These are phyloP conservation scores for Microbotryomycetes sp. DNA, from an alignment of 1,284 basidiomycete genomes.

Conservation along the genomic window DNA sequence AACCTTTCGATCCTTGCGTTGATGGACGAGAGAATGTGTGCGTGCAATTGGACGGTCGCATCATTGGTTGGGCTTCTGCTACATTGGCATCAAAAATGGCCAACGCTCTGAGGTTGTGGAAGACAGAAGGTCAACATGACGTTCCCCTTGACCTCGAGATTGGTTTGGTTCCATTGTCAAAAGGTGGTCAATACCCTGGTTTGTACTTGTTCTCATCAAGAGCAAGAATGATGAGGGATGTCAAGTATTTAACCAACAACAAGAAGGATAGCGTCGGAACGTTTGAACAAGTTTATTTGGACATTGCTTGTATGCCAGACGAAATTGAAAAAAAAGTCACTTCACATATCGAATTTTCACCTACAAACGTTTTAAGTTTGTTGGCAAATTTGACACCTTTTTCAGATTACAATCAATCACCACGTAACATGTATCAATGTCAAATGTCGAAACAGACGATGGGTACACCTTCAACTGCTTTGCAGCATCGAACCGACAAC, in stretches of 20 bases:
- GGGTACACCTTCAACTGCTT: slow-evolving; percentile 92
- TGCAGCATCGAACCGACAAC: slow-evolving; percentile 92
- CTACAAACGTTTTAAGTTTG: slow-evolving; percentile 88
- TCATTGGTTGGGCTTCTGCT: slow-evolving; percentile 91
- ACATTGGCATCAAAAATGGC: slow-evolving; percentile 72
- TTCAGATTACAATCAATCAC: slow-evolving; percentile 86
- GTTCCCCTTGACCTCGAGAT: slow-evolving; percentile 94
- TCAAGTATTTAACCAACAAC: slow-evolving; percentile 81
- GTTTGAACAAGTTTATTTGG: slow-evolving; percentile 99
- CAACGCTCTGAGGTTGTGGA: slow-evolving; percentile 80
- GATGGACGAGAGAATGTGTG: slow-evolving; percentile 75
- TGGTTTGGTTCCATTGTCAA: slow-evolving; percentile 80
- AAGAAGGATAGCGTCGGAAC: slow-evolving; percentile 85
- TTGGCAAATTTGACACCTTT: slow-evolving; percentile 59
- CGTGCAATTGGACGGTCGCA: slow-evolving; percentile 87
- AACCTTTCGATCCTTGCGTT: slow-evolving; percentile 66
- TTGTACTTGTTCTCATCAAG: slow-evolving; percentile 85
- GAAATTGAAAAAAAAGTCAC: slow-evolving; percentile 79
- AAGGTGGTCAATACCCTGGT: slow-evolving; percentile 95
- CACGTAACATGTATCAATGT: slow-evolving; percentile 57
- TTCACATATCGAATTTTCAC: slow-evolving; percentile 81
- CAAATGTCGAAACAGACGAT: slow-evolving; percentile 99
- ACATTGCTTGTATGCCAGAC: slow-evolving; percentile 84
- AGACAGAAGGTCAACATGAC: slow-evolving; percentile 77
- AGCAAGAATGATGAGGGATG: slow-evolving; percentile 96